Evolutionary conservation across 331 rosid species (phyloP).

Genomic region (Malus hybrid): DNA sequence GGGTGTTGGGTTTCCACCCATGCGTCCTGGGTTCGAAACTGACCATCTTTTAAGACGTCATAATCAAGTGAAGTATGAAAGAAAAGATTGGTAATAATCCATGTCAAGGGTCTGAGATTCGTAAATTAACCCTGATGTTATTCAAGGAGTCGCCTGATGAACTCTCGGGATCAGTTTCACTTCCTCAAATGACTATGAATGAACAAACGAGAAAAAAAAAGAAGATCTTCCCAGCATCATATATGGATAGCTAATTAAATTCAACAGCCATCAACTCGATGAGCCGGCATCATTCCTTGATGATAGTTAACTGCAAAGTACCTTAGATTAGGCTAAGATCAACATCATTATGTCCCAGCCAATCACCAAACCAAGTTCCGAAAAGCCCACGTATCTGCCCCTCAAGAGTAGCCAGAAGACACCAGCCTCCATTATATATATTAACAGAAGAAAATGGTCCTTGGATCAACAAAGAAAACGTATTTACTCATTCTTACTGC

Average conservation of each 20-base stretch:
- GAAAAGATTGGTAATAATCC: not conserved
- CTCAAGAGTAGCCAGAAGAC: conserved; percentile 27
- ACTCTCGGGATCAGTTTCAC: not conserved
- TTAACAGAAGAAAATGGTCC: not conserved
- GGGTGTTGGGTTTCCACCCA: no score
- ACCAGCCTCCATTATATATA: conserved; percentile 1
- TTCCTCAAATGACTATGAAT: conserved; percentile 18
- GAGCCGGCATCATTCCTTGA: conserved; percentile 28
- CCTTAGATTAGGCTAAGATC: conserved; percentile 9
- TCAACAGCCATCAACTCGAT: conserved; percentile 13
- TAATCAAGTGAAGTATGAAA: not conserved
- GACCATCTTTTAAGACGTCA: not conserved
- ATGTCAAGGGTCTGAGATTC: not conserved
- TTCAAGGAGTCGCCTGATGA: no score
- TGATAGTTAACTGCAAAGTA: conserved; percentile 12
- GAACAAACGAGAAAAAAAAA: not conserved
- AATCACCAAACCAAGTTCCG: conserved; percentile 21
- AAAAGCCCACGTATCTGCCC: conserved; percentile 37
- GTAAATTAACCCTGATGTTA: no score
- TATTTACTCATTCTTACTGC: not conserved
- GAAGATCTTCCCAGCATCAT: not conserved
- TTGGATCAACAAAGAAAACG: not conserved
- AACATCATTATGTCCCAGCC: conserved; percentile 17
- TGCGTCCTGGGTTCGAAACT: no score
- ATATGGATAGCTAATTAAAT: not conserved